A percentile compares a stretch with the other conserved stretches of the same genome.
phyloP scores from a whole-genome alignment of 2,329 filamentous ascomycete species.

The Exophiala dermatitidis region DNA sequence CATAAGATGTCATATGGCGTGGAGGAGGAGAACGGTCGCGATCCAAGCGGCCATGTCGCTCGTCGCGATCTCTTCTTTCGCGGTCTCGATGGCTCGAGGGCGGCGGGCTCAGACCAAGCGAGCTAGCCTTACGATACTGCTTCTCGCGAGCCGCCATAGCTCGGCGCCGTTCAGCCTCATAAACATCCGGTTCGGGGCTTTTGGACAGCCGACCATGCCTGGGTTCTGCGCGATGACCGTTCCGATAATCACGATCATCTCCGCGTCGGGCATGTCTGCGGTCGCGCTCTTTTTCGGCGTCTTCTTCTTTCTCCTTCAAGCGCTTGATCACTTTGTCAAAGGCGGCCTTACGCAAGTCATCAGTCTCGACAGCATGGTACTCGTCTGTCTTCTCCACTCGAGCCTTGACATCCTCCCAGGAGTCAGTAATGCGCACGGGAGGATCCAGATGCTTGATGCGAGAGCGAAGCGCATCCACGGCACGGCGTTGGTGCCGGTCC shows the following conservation, averaged over 20 bases:
- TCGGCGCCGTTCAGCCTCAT: constrained; percentile 90
- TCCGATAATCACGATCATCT: constrained; percentile 53
- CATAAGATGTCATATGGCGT: constrained; percentile 49
- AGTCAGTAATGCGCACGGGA: constrained; percentile 67
- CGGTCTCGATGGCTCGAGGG: constrained; percentile 34
- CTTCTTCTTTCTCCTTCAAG: constrained; percentile 84
- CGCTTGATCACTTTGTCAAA: constrained; percentile 91
- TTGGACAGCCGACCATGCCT: constrained; percentile 59
- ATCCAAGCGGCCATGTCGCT: constrained; percentile 31
- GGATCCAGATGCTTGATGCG: constrained; percentile 87
- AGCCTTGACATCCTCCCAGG: constrained; percentile 78
- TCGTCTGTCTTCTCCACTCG: constrained; percentile 76
- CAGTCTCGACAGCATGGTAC: constrained; percentile 72
- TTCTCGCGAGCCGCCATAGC: constrained; percentile 90
- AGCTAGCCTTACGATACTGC: constrained; percentile 77
- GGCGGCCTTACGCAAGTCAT: constrained; percentile 72
- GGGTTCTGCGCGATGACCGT: constrained; percentile 29
- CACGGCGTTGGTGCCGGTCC: constrained; percentile 78
- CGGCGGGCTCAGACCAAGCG: constrained; percentile 49
- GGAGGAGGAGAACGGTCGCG: constrained; percentile 31
- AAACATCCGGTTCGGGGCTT: constrained; percentile 85
- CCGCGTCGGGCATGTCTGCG: constrained; percentile 51
- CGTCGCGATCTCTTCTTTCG: constrained; percentile 38
- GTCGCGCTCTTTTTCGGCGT: constrained; percentile 57
- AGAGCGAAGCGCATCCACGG: constrained; percentile 75